Percentiles rank a stretch among this genome's conserved stretches.
Evolutionary conservation across 2,329 filamentous ascomycete genomes (phyloP).

Genomic region (Endocalyx cinctus): DNA sequence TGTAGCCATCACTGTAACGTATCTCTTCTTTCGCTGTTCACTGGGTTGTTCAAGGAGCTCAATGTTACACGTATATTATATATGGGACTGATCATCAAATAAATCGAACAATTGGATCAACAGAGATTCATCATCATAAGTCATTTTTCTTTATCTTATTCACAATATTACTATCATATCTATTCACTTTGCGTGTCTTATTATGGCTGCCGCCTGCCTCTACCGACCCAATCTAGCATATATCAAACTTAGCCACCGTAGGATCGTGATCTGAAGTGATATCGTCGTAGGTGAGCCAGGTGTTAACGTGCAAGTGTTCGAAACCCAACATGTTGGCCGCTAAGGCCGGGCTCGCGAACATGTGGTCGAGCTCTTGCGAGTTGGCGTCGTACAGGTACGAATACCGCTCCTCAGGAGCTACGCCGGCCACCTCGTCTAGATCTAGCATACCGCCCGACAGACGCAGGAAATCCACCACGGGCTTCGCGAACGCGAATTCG

Average conservation of each 20-base stretch:
- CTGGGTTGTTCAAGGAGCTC: too few relatives aligned
- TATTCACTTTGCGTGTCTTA: slow-evolving; percentile 7
- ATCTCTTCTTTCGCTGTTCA: too few relatives aligned
- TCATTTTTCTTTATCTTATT: not conserved
- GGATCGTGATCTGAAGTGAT: slow-evolving; percentile 67
- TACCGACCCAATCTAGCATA: slow-evolving; percentile 34
- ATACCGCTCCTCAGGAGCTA: slow-evolving; percentile 56
- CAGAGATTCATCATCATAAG: too few relatives aligned
- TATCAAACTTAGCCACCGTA: slow-evolving; percentile 56
- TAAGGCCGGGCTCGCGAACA: slow-evolving; percentile 57
- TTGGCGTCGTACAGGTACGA: slow-evolving; percentile 69
- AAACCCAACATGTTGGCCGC: slow-evolving; percentile 38
- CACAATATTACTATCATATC: slow-evolving; percentile 1
- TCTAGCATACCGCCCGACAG: slow-evolving; percentile 56
- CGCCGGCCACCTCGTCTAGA: slow-evolving; percentile 54
- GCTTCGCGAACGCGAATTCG: slow-evolving; percentile 62
- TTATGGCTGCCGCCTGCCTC: not conserved
- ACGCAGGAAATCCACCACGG: slow-evolving; percentile 48
- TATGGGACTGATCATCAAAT: too few relatives aligned
- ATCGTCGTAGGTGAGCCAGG: slow-evolving; percentile 55
- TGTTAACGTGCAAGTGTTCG: slow-evolving; percentile 68
- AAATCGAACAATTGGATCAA: too few relatives aligned
- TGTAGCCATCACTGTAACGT: too few relatives aligned
- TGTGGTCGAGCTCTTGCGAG: slow-evolving; percentile 65
- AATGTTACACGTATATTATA: too few relatives aligned